Evolutionary conservation across 768 basidiomycete genomes (phyloP), one percentile per base, ranked within the genome.

Genomic region (Lactarius sanguifluus): DNA sequence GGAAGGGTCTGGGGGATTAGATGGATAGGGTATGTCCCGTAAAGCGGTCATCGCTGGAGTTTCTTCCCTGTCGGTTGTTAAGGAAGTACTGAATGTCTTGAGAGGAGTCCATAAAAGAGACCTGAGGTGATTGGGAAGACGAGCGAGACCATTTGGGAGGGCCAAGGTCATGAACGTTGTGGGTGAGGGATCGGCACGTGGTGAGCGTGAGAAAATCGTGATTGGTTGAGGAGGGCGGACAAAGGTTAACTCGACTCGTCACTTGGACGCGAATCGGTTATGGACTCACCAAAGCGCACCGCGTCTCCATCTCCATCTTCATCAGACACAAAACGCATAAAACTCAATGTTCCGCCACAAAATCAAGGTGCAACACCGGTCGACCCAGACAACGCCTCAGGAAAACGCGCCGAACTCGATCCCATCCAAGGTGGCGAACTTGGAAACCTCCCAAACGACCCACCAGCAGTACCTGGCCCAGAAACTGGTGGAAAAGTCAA

Each of bases 371-470:
- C 83, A 30, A 80, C 85, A 5, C 84, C 87, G 25, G 89, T 93
- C 16, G 92, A 95, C 78, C 87, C 88, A 28, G 87, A 92, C 66
- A 81, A 81, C 64, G 92, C 92, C 28, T 82, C 84, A 0, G 94
- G 94, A 70, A 96, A 95, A 79, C 90, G 92, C 70, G 85, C 86
- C 75, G 94, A 96, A 78, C 85, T 92, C 64, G 93, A 94, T 72
- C 94, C 94, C 57, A 81, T 95, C 65, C 83, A 86, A 69, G 86
- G 87, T 55, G 85, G 86, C 23, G 92, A 94, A 70, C 83, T 95
- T 70, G 89, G 83, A 43, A 96, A 95, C 78, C 78, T 95, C 40
- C 81, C 80, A 59, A 71, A 77, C 13, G 77, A 78, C 45, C 73
- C 76, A 28, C 72, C 72, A n/a, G 69, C 73, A 20, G 73, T 73